Conservation (phyloP, 1,284 basidiomycete genomes). For the Afroboletus lepidellus region DNA sequence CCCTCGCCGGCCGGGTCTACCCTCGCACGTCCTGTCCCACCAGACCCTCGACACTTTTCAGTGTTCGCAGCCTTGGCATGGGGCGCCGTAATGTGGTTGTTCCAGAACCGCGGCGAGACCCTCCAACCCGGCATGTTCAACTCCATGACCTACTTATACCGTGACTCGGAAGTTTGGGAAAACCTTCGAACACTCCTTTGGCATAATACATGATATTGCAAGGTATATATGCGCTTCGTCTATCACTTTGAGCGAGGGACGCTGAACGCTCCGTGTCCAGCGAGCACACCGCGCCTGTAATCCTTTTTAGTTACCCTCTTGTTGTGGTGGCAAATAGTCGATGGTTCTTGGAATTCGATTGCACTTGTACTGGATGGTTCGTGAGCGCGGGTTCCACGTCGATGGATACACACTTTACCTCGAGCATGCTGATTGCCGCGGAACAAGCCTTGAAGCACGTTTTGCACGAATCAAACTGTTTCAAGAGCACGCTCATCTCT, state of each 20-base stretch:
- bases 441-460: constrained; percentile 54
- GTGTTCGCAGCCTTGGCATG: constrained; percentile 89
- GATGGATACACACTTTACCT: constrained; percentile 38
- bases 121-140: constrained; percentile 93
- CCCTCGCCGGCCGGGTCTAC: constrained; percentile 39
- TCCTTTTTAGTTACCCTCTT: constrained; percentile 22
- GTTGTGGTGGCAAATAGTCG: constrained; percentile 29
- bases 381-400: constrained; percentile 10
- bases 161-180: constrained; percentile 71
- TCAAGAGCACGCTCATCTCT: constrained; percentile 53
- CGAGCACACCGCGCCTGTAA: constrained; percentile 4
- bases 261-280: background rate
- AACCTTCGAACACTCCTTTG: constrained; percentile 66
- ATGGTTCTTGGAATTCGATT: constrained; percentile 42
- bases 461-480: constrained; percentile 43
- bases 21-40: constrained; percentile 69
- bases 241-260: background rate
- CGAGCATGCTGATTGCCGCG: constrained; percentile 65
- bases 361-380: constrained; percentile 56
- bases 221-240: constrained; percentile 6
- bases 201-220: constrained; percentile 58
- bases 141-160: constrained; percentile 78
- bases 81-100: constrained; percentile 98
- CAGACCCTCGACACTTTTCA: constrained; percentile 80
- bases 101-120: constrained; percentile 80